Base-by-base conservation (phyloP, 2,329 filamentous ascomycete species). In the Colletotrichum theobromicola region DNA sequence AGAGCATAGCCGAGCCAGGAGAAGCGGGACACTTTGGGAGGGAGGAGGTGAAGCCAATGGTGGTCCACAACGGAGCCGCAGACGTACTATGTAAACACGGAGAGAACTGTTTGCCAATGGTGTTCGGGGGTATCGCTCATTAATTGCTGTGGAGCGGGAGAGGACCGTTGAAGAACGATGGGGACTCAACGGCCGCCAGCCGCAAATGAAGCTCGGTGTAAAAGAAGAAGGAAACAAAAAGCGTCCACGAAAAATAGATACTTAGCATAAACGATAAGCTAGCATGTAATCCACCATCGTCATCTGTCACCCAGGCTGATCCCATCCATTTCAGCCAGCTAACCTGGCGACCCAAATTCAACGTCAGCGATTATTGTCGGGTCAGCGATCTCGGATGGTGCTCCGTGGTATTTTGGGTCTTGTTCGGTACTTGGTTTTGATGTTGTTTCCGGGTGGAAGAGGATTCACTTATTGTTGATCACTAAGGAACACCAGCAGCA, bases 201-300 rank as follows among this genome's bases (percentile, higher is more conserved):
- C n/a, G 42, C 42, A n/a, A 55, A 55, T 8, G 32, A 3, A 13
- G 26, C 26, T 10, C 24, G 42, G 28, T 24, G 42, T 42, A 15
- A 26, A 30, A 66, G 28, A 42, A n/a, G 24, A 50, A 50, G 42
- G 42, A n/a, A 50, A 50, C 18, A 32, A 18, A 15, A n/a, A n/a
- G n/a, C n/a, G n/a, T n/a, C n/a, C 55, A 21, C 55, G 55, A 5
- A 58, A 16, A 26, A 32, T 2, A 2, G 57, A 0, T 21, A 26
- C 72, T 72, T 72, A 72, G 68, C 72, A 75, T 72, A 57, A 58
- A 26, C 26, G 34, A 74, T 74, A 67, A 71, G 60, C 67, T 21
- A 24, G 55, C 42, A 50, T n/a, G n/a, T n/a, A 50, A 21, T 50
- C 42, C 42, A 50, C 32, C 57, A 63, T 63, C 62, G 42, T 74